Base-by-base conservation (phyloP, 2,329 filamentous ascomycete species). In the Ophiocordyceps unilateralis region DNA sequence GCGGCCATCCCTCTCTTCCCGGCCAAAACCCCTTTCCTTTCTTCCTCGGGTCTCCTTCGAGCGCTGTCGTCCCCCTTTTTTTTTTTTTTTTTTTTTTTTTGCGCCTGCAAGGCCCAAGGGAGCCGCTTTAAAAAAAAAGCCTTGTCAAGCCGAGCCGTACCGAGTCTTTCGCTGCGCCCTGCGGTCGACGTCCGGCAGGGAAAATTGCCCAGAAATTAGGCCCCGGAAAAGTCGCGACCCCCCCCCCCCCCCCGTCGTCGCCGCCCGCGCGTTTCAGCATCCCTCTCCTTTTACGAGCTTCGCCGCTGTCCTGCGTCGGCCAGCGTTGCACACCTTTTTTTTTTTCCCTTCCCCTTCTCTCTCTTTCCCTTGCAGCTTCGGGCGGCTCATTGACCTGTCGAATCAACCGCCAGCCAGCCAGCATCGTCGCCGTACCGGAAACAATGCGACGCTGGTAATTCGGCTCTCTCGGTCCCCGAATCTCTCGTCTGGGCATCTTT, bases 311-410 rank as follows among this genome's bases (percentile, higher is more conserved):
- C 36, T 15, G 12, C 41, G 34, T 15, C 28, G 32, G 17, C 21
- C 36, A 39, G 28, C 28, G 28, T 42, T 28, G 15, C 22, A 12
- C 36, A 26, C 21, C 34, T 7, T 15, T 23, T 30, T 17, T 34
- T 26, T 24, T 40, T 32, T 30, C 38, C 40, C 41, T 36, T 39
- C 41, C 20, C 23, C 24, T 37, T 38, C n/a, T 44, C n/a, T 36
- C 21, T 41, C 14, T 26, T 19, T 39, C 5, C 22, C 22, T 43
- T 22, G 23, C 41, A 21, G 34, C 23, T 14, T 39, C 34, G 11
- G 15, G 20, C 22, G 17, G 37, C 41, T 43, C 34, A 22, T 30
- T 26, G 24, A 6, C 24, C 24, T 26, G 28, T 32, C 28, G 28
- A 32, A 15, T 4, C 14, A 14, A 15, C 11, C 24, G 24, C n/a